phyloP scores from a whole-genome alignment of 2,329 filamentous ascomycete genomes.

The Aspergillus sp. region DNA sequence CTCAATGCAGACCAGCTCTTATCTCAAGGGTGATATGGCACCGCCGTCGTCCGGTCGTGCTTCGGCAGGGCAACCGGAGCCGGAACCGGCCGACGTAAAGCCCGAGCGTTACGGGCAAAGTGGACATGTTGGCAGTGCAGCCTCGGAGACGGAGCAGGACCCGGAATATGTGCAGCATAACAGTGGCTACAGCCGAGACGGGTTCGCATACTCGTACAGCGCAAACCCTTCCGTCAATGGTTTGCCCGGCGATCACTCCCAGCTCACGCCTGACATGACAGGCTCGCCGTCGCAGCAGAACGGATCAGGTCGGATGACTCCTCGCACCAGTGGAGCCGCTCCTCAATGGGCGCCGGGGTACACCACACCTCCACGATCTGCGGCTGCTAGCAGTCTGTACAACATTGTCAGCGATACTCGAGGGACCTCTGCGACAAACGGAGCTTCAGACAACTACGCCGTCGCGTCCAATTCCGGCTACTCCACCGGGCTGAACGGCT shows the following conservation, averaged over 20 bases:
- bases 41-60: constrained; percentile 74
- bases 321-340: constrained; percentile 73
- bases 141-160: constrained; percentile 66
- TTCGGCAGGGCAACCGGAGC: constrained; percentile 60
- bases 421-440: constrained; percentile 62
- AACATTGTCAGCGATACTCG: constrained; percentile 86
- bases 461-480: constrained; percentile 66
- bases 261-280: constrained; percentile 80
- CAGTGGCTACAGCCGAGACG: constrained; percentile 68
- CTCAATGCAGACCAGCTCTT: constrained; percentile 59
- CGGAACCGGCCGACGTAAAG: constrained; percentile 70
- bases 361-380: constrained; percentile 74
- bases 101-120: constrained; percentile 67
- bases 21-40: constrained; percentile 87
- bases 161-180: constrained; percentile 87
- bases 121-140: constrained; percentile 58
- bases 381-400: constrained; percentile 79
- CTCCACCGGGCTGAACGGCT: constrained; percentile 69
- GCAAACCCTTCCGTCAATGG: constrained; percentile 67
- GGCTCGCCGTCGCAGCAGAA: constrained; percentile 80
- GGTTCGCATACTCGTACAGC: constrained; percentile 73
- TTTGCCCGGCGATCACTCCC: constrained; percentile 72
- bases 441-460: constrained; percentile 72
- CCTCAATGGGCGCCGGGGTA: constrained; percentile 80
- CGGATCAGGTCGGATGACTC: constrained; percentile 81